Conservation (phyloP, 345 rosid genomes). For the Lenwebbia sp. region DNA sequence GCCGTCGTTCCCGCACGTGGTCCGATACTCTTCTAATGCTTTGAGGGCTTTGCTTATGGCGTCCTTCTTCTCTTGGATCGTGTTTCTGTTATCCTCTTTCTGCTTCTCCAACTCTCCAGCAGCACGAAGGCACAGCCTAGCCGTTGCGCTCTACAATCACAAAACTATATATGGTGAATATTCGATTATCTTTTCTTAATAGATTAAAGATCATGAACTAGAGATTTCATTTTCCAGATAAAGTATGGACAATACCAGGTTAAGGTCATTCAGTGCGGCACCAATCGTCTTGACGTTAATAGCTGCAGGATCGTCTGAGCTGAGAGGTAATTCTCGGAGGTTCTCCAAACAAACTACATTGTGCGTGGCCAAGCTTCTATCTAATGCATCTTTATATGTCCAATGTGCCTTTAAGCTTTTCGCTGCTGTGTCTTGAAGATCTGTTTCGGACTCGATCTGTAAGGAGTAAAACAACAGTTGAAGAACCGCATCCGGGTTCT, state of each 20-base stretch:
- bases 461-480: slow-evolving; percentile 60
- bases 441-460: slow-evolving; percentile 30
- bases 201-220: not conserved
- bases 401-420: slow-evolving; percentile 39
- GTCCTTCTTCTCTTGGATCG: slow-evolving; percentile 2
- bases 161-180: not conserved
- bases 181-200: not conserved
- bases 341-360: slow-evolving; percentile 11
- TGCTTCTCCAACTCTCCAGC: slow-evolving; percentile 51
- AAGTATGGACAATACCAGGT: slow-evolving; percentile 30
- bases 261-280: slow-evolving; percentile 36
- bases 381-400: slow-evolving; percentile 23
- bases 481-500: slow-evolving; percentile 64
- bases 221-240: not conserved
- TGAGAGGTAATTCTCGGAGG: slow-evolving; percentile 24
- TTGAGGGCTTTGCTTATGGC: slow-evolving; percentile 7
- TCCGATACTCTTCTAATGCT: slow-evolving; percentile 21
- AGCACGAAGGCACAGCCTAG: slow-evolving; percentile 33
- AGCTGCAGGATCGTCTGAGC: slow-evolving; percentile 6
- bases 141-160: not conserved
- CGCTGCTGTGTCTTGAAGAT: slow-evolving; percentile 11
- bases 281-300: not conserved
- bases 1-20: slow-evolving; percentile 11
- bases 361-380: slow-evolving; percentile 14
- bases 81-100: slow-evolving; percentile 15